These are phyloP conservation scores for Agaricus blazei DNA, from an alignment of 768 basidiomycete species.

Conservation along the genomic window DNA sequence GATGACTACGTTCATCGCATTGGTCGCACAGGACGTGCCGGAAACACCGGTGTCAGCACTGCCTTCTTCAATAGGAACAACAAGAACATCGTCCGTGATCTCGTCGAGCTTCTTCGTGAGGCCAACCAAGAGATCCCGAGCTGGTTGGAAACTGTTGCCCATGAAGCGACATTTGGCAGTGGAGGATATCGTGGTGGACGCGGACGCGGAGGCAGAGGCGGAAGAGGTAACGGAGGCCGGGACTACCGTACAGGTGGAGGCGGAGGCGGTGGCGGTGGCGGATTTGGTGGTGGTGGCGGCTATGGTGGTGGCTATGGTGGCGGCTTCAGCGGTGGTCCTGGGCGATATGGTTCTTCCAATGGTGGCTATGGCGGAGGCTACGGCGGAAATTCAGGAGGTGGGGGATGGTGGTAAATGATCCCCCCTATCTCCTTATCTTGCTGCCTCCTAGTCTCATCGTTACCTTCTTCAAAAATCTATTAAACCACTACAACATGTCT, in stretches of 20 bases:
- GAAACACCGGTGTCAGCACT: slow-evolving; percentile 93
- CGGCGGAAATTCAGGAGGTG: slow-evolving; percentile 19
- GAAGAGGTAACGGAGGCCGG: slow-evolving; percentile 42
- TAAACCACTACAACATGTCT: slow-evolving; percentile 23
- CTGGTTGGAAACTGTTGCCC: slow-evolving; percentile 86
- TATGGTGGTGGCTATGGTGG: slow-evolving; percentile 26
- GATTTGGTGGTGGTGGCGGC: slow-evolving; percentile 25
- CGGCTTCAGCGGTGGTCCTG: slow-evolving; percentile 20
- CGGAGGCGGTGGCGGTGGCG: slow-evolving; percentile 32
- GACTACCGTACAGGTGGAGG: slow-evolving; percentile 40
- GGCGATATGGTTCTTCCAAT: background rate
- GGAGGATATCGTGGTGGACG: slow-evolving; percentile 51
- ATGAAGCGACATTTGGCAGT: slow-evolving; percentile 72
- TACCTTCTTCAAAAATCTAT: slow-evolving; percentile 11
- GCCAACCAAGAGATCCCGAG: slow-evolving; percentile 92
- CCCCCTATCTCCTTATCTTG: background rate
- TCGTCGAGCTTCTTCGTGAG: slow-evolving; percentile 90
- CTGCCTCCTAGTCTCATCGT: slow-evolving; percentile 4
- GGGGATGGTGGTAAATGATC: slow-evolving; percentile 41
- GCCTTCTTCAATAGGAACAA: slow-evolving; percentile 96
- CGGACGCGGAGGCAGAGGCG: slow-evolving; percentile 53
- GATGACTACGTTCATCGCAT: slow-evolving; percentile 99
- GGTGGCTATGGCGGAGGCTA: slow-evolving; percentile 23
- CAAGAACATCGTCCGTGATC: slow-evolving; percentile 85
- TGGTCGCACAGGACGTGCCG: slow-evolving; percentile 97